These are phyloP conservation scores for Cytospora piceicola DNA, from an alignment of 2,329 filamentous ascomycete species.

Conservation along the genomic window DNA sequence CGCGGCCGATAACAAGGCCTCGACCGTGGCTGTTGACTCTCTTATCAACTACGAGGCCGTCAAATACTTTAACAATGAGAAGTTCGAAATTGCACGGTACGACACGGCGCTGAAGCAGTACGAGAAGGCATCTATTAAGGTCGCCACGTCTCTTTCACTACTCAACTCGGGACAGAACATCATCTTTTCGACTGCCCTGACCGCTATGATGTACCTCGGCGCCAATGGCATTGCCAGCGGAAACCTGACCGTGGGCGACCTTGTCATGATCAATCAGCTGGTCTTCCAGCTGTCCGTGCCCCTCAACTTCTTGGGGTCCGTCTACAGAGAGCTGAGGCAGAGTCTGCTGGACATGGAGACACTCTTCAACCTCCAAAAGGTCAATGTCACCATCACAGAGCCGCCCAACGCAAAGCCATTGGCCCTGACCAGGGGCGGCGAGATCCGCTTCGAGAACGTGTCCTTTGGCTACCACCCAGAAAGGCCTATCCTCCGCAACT, in stretches of 20 bases:
- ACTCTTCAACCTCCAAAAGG: constrained; percentile 94
- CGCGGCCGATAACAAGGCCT: constrained; percentile 92
- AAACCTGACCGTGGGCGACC: constrained; percentile 84
- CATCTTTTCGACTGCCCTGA: constrained; percentile 93
- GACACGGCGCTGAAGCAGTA: constrained; percentile 85
- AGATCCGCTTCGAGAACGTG: constrained; percentile 91
- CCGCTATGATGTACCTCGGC: constrained; percentile 97
- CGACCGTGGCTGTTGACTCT: constrained; percentile 93
- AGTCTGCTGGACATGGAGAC: constrained; percentile 98
- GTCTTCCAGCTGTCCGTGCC: constrained; percentile 98
- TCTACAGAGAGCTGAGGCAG: constrained; percentile 94
- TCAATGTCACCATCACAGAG: constrained; percentile 87
- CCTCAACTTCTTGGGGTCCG: constrained; percentile 96
- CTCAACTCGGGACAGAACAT: constrained; percentile 96
- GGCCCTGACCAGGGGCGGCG: constrained; percentile 73
- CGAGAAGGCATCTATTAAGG: constrained; percentile 93
- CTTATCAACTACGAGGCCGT: constrained; percentile 99
- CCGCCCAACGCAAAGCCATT: constrained; percentile 74
- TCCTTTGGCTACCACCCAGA: constrained; percentile 90
- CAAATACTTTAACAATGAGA: constrained; percentile 99
- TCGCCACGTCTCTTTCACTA: constrained; percentile 89
- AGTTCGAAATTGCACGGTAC: constrained; percentile 88
- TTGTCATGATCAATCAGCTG: constrained; percentile 98
- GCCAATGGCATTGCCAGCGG: constrained; percentile 85
- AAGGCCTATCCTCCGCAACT: constrained; percentile 82